Evolutionary conservation across 2,329 filamentous ascomycete genomes (phyloP).

Genomic region (Didymella pinodella): DNA sequence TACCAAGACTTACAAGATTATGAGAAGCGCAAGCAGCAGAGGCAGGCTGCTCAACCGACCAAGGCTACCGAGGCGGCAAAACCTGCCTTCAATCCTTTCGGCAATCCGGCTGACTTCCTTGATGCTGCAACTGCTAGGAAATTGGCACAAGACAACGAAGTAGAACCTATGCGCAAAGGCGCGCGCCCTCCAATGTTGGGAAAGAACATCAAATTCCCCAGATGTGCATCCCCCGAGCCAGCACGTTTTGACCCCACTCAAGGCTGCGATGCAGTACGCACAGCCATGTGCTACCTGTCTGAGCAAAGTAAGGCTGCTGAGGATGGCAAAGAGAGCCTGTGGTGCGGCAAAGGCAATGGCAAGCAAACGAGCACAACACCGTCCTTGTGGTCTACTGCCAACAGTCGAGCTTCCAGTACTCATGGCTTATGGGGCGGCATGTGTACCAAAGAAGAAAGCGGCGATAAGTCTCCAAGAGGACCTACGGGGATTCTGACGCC

Average conservation of each 20-base stretch:
- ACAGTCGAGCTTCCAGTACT: slow-evolving; percentile 62
- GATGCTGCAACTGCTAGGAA: slow-evolving; percentile 38
- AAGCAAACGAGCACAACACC: slow-evolving; percentile 42
- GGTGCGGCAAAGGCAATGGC: slow-evolving; percentile 59
- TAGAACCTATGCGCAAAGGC: slow-evolving; percentile 65
- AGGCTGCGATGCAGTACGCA: slow-evolving; percentile 58
- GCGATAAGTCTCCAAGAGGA: slow-evolving; percentile 50
- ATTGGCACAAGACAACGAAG: slow-evolving; percentile 50
- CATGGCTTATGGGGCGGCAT: slow-evolving; percentile 80
- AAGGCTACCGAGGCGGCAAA: slow-evolving; percentile 36
- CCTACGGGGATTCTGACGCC: slow-evolving; percentile 62
- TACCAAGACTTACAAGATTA: slow-evolving; percentile 70
- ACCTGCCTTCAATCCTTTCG: slow-evolving; percentile 47
- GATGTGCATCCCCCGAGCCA: slow-evolving; percentile 81
- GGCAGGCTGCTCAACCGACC: slow-evolving; percentile 47
- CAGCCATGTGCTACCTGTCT: slow-evolving; percentile 60
- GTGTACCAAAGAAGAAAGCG: slow-evolving; percentile 58
- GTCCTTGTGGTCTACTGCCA: slow-evolving; percentile 47
- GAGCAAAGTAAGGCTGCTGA: slow-evolving; percentile 57
- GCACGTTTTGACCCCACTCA: slow-evolving; percentile 85
- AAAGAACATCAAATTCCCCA: slow-evolving; percentile 78
- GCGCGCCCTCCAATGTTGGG: slow-evolving; percentile 87
- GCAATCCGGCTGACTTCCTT: slow-evolving; percentile 47
- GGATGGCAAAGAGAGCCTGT: slow-evolving; percentile 62
- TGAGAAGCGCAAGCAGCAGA: slow-evolving; percentile 34